These are phyloP conservation scores for Neonectria punicea DNA, from an alignment of 2,329 filamentous ascomycete genomes.

Conservation along the genomic window DNA sequence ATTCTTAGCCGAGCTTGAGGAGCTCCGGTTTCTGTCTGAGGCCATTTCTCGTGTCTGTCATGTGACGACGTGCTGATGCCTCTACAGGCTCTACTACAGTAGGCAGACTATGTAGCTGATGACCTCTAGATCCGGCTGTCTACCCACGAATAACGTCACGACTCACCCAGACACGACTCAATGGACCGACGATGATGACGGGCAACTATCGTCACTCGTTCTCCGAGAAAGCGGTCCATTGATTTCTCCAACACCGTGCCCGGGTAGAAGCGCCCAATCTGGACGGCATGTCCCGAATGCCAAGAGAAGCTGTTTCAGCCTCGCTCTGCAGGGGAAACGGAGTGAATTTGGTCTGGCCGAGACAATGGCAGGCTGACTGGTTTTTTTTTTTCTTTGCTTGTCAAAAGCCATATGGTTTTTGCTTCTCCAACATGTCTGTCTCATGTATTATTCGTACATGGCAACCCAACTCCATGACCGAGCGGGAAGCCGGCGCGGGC, in stretches of 20 bases:
- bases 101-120: background rate
- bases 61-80: background rate
- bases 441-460: background rate
- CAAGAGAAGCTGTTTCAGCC: slow-evolving; percentile 16
- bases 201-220: background rate
- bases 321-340: slow-evolving; percentile 20
- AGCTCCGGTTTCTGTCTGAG: background rate
- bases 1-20: background rate
- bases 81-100: background rate
- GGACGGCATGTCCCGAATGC: background rate
- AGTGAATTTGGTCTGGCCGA: background rate
- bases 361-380: background rate
- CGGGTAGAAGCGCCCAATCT: background rate
- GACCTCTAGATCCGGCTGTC: background rate
- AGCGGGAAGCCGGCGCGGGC: background rate
- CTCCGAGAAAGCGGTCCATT: background rate
- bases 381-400: background rate
- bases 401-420: background rate
- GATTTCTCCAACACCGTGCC: background rate
- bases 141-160: background rate
- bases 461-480: background rate
- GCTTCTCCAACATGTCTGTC: background rate
- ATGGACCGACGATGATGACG: background rate
- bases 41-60: background rate
- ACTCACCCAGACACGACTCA: background rate